Percentiles rank a stretch among this genome's conserved stretches.
These are phyloP conservation scores for Penicillium nucicola DNA, from an alignment of 495 filamentous ascomycete genomes.

Conservation along the genomic window DNA sequence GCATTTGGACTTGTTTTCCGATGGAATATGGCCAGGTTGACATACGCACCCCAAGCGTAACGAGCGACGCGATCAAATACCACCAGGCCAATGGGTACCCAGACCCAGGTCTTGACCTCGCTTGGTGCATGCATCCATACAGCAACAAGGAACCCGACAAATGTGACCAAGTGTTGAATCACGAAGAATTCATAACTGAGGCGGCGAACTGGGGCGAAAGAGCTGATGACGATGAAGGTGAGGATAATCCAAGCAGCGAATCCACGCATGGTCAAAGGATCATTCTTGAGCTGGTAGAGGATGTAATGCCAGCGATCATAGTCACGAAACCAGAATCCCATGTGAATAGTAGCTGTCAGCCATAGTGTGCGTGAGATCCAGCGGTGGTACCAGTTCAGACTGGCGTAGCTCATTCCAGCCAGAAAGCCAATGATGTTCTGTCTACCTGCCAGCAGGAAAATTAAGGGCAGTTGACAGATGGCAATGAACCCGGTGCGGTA, in stretches of 20 bases:
- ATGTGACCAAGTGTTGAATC: conserved; percentile 70
- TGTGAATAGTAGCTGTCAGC: conserved; percentile 70
- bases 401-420: conserved; percentile 67
- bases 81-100: conserved; percentile 69
- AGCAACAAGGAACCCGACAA: conserved; percentile 63
- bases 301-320: conserved; percentile 69
- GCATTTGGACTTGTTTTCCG: conserved; percentile 18
- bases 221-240: conserved; percentile 66
- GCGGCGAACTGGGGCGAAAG: conserved; percentile 63
- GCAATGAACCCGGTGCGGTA: conserved; percentile 76
- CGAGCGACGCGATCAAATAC: conserved; percentile 67
- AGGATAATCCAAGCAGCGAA: conserved; percentile 72
- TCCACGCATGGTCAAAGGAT: conserved; percentile 64
- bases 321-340: conserved; percentile 65
- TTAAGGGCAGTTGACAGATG: conserved; percentile 75
- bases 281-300: conserved; percentile 54
- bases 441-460: conserved; percentile 79
- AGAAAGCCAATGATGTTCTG: conserved; percentile 69
- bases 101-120: conserved; percentile 55
- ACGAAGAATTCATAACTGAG: conserved; percentile 80
- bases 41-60: conserved; percentile 49
- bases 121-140: conserved; percentile 61
- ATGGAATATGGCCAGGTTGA: conserved; percentile 63
- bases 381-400: conserved; percentile 81
- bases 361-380: conserved; percentile 76